Conservation (phyloP, 768 basidiomycete genomes). For the Pisolithus orientalis region DNA sequence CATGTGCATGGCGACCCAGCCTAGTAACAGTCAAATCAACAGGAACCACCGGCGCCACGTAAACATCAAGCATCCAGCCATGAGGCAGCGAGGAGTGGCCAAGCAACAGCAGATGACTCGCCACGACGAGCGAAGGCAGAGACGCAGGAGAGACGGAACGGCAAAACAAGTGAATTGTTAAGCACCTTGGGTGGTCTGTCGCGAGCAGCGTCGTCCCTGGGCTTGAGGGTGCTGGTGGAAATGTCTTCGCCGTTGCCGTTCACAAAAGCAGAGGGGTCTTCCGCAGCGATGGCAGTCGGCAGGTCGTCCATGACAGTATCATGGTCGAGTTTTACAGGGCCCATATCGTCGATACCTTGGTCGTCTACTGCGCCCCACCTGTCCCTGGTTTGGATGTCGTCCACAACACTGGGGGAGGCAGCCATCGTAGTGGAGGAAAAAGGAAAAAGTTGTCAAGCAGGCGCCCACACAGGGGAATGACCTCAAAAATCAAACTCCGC, state of each 20-base stretch:
- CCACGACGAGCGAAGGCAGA: constrained; percentile 11
- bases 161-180: constrained; percentile 46
- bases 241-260: constrained; percentile 33
- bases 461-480: background rate
- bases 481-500: constrained; percentile 14
- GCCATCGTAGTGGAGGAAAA: constrained; percentile 5
- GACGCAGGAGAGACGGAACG: constrained; percentile 17
- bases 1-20: constrained; percentile 19
- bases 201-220: constrained; percentile 42
- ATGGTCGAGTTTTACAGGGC: constrained; percentile 40
- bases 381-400: constrained; percentile 17
- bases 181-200: constrained; percentile 87
- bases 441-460: constrained; percentile 1
- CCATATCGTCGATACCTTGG: constrained; percentile 41
- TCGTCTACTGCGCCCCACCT: constrained; percentile 46
- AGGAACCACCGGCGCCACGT: constrained; percentile 15
- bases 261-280: constrained; percentile 11
- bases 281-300: constrained; percentile 5
- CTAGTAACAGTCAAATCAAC: constrained; percentile 20
- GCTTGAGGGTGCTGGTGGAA: constrained; percentile 32
- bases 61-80: constrained; percentile 9
- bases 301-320: constrained; percentile 29
- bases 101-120: constrained; percentile 8
- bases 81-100: constrained; percentile 9
- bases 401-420: constrained; percentile 7